Evolutionary conservation across 768 basidiomycete genomes (phyloP), one percentile per base, ranked within the genome.

Genomic region (Boletus huronensis): DNA sequence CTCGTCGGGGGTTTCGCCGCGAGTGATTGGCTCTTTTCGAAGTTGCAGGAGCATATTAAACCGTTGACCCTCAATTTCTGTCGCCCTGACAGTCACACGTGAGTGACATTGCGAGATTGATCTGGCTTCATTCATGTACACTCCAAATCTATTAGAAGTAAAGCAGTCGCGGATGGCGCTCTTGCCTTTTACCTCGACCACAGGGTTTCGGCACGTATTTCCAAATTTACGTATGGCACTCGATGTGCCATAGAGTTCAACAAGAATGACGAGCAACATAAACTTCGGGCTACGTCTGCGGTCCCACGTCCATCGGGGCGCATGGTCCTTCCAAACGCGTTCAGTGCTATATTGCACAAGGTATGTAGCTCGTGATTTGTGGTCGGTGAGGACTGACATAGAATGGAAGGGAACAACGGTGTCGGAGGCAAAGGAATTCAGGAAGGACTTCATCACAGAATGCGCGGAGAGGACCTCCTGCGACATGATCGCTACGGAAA

Each of bases 41-140:
- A 40, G 26, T 52, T 78, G 17, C 62, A 70, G 38, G 51, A 41
- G 1, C 58, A 69, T 2, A 61, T 83, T n/a, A 63, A 56, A 21
- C 66, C 69, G 0, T 50, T 71, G 13, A 69, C 72, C 2, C 49
- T 82, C 32, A 66, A 72, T 21, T 70, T 83, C 36, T 72, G 74
- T 52, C 74, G 81, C 3, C 82, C 81, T 6, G 79, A 82, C 50
- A 75, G 74, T 31, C 77, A 80, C 61, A 73, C 81, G 82, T 81
- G 13, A 55, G 66, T 26, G 53, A 17, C 28, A 70, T 66, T 39
- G n/a, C 19, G 7, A 34, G 14, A 26, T n/a, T 2, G 34, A 28
- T 8, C 23, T 8, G n/a, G 11, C 17, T 53, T 35, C 36, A 9
- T 44, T 28, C 17, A 29, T 11, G 8, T 6, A 44, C 9, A 47